phyloP scores from a whole-genome alignment of 1,139 yeast genomes.

The Pichia sp. region DNA sequence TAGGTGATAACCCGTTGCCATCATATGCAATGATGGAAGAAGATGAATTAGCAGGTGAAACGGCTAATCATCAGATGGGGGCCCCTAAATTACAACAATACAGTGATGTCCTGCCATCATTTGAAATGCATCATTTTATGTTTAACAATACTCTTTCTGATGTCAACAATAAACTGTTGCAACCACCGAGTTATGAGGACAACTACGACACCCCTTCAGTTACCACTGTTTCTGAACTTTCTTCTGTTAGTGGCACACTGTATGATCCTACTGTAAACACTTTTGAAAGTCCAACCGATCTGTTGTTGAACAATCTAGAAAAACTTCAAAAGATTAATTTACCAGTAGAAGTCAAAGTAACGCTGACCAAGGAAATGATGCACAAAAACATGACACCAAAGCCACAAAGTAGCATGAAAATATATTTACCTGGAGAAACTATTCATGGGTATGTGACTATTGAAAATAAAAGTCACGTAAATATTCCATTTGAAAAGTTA shows the following conservation, averaged over 20 bases:
- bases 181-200: slow-evolving; percentile 15
- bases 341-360: slow-evolving; percentile 4
- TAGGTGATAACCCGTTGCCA: no score
- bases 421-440: slow-evolving; percentile 43
- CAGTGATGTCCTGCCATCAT: slow-evolving; percentile 48
- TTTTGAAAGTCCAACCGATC: slow-evolving; percentile 17
- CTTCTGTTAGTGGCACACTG: not conserved
- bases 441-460: slow-evolving; percentile 44
- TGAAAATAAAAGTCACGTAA: slow-evolving; percentile 32
- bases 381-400: not conserved
- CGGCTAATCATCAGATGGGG: no score
- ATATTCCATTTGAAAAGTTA: slow-evolving; percentile 46
- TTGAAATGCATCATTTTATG: slow-evolving; percentile 52
- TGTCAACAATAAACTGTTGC: not conserved
- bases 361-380: slow-evolving; percentile 1
- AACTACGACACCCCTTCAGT: not conserved
- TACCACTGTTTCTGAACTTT: not conserved
- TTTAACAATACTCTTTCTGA: slow-evolving; percentile 31
- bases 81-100: no score
- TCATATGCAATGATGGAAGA: no score
- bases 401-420: slow-evolving; percentile 2
- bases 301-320: slow-evolving; percentile 28
- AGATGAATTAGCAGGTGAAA: no score
- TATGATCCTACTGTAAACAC: not conserved
- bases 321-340: slow-evolving; percentile 23